phyloP scores from a whole-genome alignment of 116 monocot species.

The Trichopus zeylanicus region DNA sequence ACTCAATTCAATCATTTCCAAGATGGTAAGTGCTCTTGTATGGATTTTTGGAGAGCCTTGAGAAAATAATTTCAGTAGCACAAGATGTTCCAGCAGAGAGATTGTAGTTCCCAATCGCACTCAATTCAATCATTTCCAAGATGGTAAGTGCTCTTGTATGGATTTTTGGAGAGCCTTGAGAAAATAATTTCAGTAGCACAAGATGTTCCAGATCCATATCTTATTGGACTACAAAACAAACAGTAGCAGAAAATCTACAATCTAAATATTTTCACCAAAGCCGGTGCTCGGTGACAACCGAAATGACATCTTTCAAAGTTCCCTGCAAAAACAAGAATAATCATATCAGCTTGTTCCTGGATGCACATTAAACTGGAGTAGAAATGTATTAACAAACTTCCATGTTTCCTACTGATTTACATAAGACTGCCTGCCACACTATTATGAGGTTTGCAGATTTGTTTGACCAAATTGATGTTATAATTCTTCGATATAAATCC shows the following conservation, averaged over 20 bases:
- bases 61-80: no score
- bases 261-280: slow-evolving; percentile 65
- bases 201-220: no score
- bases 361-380: not conserved
- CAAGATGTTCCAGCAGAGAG: slow-evolving; percentile 8
- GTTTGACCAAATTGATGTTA: not conserved
- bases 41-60: slow-evolving; percentile 8
- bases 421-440: no score
- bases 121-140: slow-evolving; percentile 8
- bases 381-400: not conserved
- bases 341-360: not conserved
- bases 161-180: slow-evolving; percentile 10
- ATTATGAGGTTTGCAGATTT: not conserved
- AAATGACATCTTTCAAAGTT: slow-evolving; percentile 53
- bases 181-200: no score
- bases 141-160: slow-evolving; percentile 10
- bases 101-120: slow-evolving; percentile 7
- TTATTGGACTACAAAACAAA: no score
- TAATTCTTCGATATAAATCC: not conserved
- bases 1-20: slow-evolving; percentile 7
- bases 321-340: slow-evolving; percentile 28
- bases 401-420: no score
- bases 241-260: no score
- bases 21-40: slow-evolving; percentile 11
- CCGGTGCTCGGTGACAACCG: slow-evolving; percentile 55